phyloP scores from a whole-genome alignment of 352 stramenopile species.

The Phytophthora agathidicida region DNA sequence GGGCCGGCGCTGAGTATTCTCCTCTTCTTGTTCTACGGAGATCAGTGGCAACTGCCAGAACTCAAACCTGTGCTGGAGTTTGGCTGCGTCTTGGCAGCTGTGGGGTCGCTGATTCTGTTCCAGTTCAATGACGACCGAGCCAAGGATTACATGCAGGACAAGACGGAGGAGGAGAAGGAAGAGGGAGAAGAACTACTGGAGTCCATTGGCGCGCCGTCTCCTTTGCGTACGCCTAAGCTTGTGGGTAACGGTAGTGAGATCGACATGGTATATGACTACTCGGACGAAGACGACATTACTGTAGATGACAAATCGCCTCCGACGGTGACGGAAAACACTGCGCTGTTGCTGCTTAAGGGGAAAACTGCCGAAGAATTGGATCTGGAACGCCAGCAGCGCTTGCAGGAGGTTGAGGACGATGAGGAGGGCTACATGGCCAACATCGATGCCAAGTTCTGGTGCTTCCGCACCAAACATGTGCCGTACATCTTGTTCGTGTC shows the following conservation, averaged over 20 bases:
- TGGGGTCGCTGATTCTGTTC: constrained; percentile 50
- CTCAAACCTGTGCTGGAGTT: constrained; percentile 68
- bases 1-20: constrained; percentile 59
- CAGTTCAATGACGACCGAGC: constrained; percentile 70
- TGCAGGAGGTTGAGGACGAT: constrained; percentile 30
- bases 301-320: constrained; percentile 33
- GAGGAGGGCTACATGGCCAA: constrained; percentile 38
- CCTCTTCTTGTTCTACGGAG: constrained; percentile 69
- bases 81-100: constrained; percentile 53
- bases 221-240: constrained; percentile 66
- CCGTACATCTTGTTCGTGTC: constrained; percentile 72
- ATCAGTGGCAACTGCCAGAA: constrained; percentile 62
- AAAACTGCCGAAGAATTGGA: constrained; percentile 37
- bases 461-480: constrained; percentile 71
- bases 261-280: constrained; percentile 78
- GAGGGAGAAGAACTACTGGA: constrained; percentile 24
- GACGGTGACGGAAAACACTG: constrained; percentile 42
- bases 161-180: constrained; percentile 28
- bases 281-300: constrained; percentile 52
- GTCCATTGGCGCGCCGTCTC: constrained; percentile 29
- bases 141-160: constrained; percentile 44
- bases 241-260: constrained; percentile 55
- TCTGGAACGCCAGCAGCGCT: constrained; percentile 31
- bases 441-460: constrained; percentile 56
- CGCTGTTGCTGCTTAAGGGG: constrained; percentile 33